Evolutionary conservation across 345 rosid species (phyloP).

Genomic region (Hirschfeldia incana): DNA sequence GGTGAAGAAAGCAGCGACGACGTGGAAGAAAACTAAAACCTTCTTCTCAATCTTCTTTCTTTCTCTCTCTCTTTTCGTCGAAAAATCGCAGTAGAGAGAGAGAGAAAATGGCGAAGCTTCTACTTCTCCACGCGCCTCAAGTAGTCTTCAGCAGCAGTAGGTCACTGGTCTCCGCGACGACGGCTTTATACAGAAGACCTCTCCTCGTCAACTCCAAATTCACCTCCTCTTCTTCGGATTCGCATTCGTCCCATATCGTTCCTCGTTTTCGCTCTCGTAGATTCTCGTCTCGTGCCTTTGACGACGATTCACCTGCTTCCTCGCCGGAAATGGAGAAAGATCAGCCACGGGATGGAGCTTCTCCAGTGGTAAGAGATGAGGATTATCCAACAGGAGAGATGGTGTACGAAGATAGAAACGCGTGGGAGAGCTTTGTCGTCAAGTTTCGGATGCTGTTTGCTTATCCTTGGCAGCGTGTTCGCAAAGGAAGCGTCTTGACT

Average conservation of each 20-base stretch:
- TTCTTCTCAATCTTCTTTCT: conserved; percentile 18
- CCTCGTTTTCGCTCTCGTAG: conserved; percentile 21
- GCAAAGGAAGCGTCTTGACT: conserved; percentile 76
- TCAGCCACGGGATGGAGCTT: conserved; percentile 9
- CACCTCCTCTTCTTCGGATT: neutral
- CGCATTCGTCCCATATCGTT: neutral
- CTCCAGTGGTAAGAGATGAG: conserved; percentile 32
- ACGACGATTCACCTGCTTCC: conserved; percentile 54
- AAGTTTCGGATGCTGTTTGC: conserved; percentile 77
- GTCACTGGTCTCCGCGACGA: conserved; percentile 24
- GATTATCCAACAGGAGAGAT: conserved; percentile 80
- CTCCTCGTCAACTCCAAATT: conserved; percentile 30
- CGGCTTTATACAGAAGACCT: conserved; percentile 36
- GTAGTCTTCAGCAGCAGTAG: conserved; percentile 38
- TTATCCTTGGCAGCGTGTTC: conserved; percentile 86
- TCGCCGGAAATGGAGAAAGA: conserved; percentile 39
- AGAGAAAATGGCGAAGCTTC: conserved; percentile 59
- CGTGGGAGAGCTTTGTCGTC: conserved; percentile 64
- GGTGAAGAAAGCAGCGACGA: conserved; percentile 26
- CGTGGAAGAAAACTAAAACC: conserved; percentile 37
- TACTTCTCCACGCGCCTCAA: conserved; percentile 51
- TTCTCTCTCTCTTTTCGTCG: neutral
- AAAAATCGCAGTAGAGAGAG: neutral
- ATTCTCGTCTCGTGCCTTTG: conserved; percentile 62
- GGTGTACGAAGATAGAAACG: conserved; percentile 49